phyloP scores from a whole-genome alignment of 116 monocot genomes.

The Posidonia oceanica region DNA sequence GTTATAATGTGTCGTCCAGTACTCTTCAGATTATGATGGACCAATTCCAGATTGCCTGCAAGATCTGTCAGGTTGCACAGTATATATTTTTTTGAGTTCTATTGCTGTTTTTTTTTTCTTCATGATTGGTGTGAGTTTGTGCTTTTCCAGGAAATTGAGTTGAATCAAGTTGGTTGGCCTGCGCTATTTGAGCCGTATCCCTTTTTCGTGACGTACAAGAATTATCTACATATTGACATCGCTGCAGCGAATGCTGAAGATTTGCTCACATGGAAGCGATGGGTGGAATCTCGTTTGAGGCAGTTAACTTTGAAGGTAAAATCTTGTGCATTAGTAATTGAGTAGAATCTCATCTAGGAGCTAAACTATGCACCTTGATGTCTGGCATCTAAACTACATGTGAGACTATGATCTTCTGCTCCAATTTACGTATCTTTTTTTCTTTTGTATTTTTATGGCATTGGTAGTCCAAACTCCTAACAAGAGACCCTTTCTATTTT shows the following conservation, averaged over 20 bases:
- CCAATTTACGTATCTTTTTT: background rate
- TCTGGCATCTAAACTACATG: background rate
- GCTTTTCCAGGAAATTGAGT: constrained; percentile 68
- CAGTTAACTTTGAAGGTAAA: constrained; percentile 87
- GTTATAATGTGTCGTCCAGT: constrained; percentile 89
- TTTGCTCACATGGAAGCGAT: constrained; percentile 81
- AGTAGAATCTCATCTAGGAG: too few species aligned
- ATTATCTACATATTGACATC: constrained; percentile 88
- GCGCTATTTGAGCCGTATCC: constrained; percentile 72
- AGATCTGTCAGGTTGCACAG: constrained; percentile 60
- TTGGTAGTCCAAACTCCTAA: too few species aligned
- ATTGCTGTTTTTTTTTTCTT: background rate
- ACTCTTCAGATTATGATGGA: constrained; percentile 90
- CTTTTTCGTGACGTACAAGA: constrained; percentile 90
- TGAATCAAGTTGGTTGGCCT: constrained; percentile 62
- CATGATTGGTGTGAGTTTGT: background rate
- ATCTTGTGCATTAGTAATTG: background rate
- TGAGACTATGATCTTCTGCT: background rate
- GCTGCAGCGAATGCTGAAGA: constrained; percentile 75
- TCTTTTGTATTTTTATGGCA: too few species aligned
- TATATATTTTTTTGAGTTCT: constrained; percentile 1
- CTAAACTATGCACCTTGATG: too few species aligned
- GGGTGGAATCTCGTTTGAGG: constrained; percentile 95
- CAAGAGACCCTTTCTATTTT: background rate
- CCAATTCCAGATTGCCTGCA: constrained; percentile 72